phyloP scores from a whole-genome alignment of 2,329 filamentous ascomycete genomes.

The Xylariaceae sp. region DNA sequence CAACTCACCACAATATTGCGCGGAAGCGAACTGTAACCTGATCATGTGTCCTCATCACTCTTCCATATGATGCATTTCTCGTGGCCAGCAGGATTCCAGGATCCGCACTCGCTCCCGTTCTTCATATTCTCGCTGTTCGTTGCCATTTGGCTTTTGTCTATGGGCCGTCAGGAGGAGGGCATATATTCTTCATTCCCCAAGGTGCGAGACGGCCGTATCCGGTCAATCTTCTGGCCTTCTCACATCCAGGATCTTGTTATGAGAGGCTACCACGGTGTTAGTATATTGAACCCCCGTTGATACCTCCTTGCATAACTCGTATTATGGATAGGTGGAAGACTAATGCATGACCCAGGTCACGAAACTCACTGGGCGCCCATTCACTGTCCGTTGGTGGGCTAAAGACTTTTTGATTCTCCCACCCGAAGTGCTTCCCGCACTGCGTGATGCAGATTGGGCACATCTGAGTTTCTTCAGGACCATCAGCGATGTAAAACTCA shows the following conservation, averaged over 20 bases:
- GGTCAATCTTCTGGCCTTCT: neutral
- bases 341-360: neutral
- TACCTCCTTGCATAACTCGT: neutral
- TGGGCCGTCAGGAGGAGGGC: neutral
- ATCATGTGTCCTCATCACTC: too few relatives aligned
- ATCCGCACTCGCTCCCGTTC: neutral
- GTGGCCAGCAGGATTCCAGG: neutral
- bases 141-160: neutral
- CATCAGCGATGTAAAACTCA: conserved; percentile 7
- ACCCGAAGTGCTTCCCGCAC: neutral
- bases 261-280: neutral
- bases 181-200: neutral
- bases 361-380: neutral
- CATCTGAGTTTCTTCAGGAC: conserved; percentile 2
- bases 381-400: conserved; percentile 2
- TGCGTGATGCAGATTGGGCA: conserved; percentile 1
- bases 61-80: neutral
- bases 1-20: neutral
- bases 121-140: neutral
- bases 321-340: too few relatives aligned
- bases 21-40: neutral
- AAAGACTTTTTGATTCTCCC: conserved; percentile 2
- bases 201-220: neutral
- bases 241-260: neutral
- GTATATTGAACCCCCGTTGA: neutral